phyloP scores from a whole-genome alignment of 768 basidiomycete species.

The Trametes maxima region DNA sequence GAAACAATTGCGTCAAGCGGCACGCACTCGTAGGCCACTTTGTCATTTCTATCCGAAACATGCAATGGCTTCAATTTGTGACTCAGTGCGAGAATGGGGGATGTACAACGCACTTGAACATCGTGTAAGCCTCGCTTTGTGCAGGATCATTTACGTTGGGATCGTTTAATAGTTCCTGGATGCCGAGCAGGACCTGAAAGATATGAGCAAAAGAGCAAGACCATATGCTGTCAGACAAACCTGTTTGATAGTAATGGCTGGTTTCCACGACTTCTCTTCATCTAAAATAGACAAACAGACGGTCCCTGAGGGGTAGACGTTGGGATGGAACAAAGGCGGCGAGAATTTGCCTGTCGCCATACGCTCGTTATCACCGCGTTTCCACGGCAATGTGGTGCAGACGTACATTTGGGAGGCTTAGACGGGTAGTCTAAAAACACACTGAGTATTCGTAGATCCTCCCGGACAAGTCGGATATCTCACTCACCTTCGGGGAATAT shows the following conservation, averaged over 20 bases:
- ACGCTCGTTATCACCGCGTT: conserved; percentile 8
- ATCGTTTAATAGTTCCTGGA: conserved; percentile 93
- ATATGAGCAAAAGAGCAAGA: not conserved
- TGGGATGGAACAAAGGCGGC: conserved; percentile 95
- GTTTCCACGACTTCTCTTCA: conserved; percentile 99
- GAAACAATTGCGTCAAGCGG: not conserved
- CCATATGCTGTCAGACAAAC: conserved; percentile 40
- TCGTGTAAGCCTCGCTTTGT: conserved; percentile 97
- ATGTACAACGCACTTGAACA: conserved; percentile 82
- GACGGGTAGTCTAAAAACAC: conserved; percentile 80
- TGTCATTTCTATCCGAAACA: conserved; percentile 80
- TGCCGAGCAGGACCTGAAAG: conserved; percentile 85
- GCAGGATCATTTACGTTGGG: conserved; percentile 98
- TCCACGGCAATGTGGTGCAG: conserved; percentile 7
- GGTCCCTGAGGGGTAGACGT: conserved; percentile 98
- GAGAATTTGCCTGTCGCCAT: conserved; percentile 83
- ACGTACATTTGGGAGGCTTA: conserved; percentile 88
- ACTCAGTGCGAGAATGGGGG: not conserved
- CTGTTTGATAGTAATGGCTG: conserved; percentile 98
- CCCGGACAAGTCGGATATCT: conserved; percentile 16
- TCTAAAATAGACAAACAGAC: conserved; percentile 97
- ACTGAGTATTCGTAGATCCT: conserved; percentile 23
- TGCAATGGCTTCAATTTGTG: not conserved
- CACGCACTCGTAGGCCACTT: conserved; percentile 86
- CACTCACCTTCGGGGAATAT: conserved; percentile 90